Evolutionary conservation across 129 eudicot genomes (phyloP).

Genomic region (Lactuca sativa): DNA sequence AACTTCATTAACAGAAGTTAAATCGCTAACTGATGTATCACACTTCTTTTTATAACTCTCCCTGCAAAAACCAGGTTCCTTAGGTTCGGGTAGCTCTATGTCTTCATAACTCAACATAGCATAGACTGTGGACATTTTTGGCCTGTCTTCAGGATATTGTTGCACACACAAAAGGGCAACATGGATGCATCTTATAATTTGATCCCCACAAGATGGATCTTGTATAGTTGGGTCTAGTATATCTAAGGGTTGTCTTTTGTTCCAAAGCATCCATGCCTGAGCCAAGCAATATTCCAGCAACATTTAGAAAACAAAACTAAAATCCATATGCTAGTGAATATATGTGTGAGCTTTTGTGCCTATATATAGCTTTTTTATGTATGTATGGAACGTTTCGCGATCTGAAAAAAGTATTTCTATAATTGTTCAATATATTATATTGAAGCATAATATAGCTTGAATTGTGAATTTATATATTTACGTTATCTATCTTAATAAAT

Average conservation of each 20-base stretch:
- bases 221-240: constrained; percentile 34
- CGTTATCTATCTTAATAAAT: too few species aligned
- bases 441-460: too few species aligned
- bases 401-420: too few species aligned
- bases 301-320: not conserved
- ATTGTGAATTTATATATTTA: too few species aligned
- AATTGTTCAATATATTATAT: too few species aligned
- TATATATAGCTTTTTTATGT: too few species aligned
- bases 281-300: not conserved
- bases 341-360: not conserved
- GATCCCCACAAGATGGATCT: constrained; percentile 31
- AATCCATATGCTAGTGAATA: not conserved
- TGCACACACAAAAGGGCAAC: constrained; percentile 62
- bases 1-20: constrained; percentile 35
- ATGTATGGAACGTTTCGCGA: too few species aligned
- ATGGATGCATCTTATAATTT: constrained; percentile 42
- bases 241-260: constrained; percentile 28
- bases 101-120: constrained; percentile 40
- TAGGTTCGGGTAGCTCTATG: constrained; percentile 41
- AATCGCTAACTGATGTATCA: constrained; percentile 27
- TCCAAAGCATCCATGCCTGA: constrained; percentile 63
- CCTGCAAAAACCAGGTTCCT: constrained; percentile 42
- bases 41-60: constrained; percentile 26
- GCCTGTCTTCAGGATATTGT: constrained; percentile 43
- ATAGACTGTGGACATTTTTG: constrained; percentile 44